Percentiles rank a stretch among this genome's conserved stretches.
phyloP scores from a whole-genome alignment of 805 yeast genomes.

The Blastobotrys muscicola region DNA sequence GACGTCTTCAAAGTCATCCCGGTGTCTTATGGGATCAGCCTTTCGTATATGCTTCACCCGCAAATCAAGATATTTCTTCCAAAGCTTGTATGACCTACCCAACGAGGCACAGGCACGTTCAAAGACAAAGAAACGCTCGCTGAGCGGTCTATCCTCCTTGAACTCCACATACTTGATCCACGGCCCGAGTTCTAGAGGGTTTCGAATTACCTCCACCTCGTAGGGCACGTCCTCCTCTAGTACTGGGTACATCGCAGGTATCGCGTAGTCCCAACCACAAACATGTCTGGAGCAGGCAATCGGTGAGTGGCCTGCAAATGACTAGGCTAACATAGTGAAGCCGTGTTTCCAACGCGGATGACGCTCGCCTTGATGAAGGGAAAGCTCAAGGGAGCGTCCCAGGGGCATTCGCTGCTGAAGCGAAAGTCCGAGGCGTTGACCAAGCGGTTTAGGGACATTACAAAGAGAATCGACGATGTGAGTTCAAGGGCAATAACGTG shows the following conservation, averaged over 20 bases:
- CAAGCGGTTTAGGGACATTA: conserved; percentile 90
- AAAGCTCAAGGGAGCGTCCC: conserved; percentile 94
- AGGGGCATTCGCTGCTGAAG: conserved; percentile 87
- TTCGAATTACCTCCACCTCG: conserved; percentile 36
- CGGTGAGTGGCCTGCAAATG: neutral
- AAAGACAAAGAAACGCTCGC: conserved; percentile 33
- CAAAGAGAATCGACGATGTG: conserved; percentile 76
- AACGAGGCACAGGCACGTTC: conserved; percentile 42
- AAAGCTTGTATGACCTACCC: conserved; percentile 42
- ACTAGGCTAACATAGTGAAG: conserved; percentile 46
- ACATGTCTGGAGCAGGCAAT: neutral
- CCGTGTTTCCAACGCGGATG: conserved; percentile 97
- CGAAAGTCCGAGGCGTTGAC: conserved; percentile 96
- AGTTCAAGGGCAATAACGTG: too few species aligned
- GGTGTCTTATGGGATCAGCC: conserved; percentile 23
- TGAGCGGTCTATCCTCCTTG: conserved; percentile 20
- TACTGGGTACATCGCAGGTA: conserved; percentile 2
- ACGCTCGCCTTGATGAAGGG: conserved; percentile 91
- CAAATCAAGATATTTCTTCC: conserved; percentile 42
- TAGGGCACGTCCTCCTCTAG: conserved; percentile 25
- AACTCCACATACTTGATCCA: conserved; percentile 34
- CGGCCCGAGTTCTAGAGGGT: conserved; percentile 28
- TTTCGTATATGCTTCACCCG: conserved; percentile 18
- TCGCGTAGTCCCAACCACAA: neutral
- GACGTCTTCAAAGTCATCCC: conserved; percentile 29